Evolutionary conservation across 768 basidiomycete species (phyloP).

Genomic region (Pisolithus sp.): DNA sequence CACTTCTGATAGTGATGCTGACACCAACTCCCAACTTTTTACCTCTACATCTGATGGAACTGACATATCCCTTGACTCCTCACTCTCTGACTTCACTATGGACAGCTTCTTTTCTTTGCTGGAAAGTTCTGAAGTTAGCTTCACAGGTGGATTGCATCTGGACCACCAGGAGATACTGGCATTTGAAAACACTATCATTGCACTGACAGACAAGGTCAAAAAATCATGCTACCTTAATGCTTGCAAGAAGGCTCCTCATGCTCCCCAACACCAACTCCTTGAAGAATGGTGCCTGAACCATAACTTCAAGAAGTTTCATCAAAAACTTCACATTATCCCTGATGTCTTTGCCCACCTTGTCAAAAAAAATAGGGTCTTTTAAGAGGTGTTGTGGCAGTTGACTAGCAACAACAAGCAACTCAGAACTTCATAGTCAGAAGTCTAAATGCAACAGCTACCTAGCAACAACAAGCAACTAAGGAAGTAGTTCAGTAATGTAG

Average conservation of each 20-base stretch:
- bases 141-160: neutral
- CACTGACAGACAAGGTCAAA: neutral
- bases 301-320: slow-evolving; percentile 17
- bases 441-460: too few species aligned
- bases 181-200: neutral
- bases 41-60: neutral
- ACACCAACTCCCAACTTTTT: too few species aligned
- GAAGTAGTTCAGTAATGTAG: too few species aligned
- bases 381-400: too few species aligned
- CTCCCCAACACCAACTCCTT: neutral
- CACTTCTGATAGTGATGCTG: neutral
- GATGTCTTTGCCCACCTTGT: slow-evolving; percentile 19
- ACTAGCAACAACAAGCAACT: too few species aligned
- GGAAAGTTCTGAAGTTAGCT: neutral
- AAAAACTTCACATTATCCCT: slow-evolving; percentile 21
- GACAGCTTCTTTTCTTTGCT: neutral
- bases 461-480: too few species aligned
- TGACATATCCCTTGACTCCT: neutral
- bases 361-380: too few species aligned
- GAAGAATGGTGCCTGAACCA: slow-evolving; percentile 4
- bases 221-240: too few species aligned
- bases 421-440: too few species aligned
- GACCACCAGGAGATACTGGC: neutral
- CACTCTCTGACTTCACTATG: neutral
- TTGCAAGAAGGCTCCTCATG: too few species aligned